Evolutionary conservation across 805 yeast species (phyloP).

Genomic region (Cyberlindnera maclurae): DNA sequence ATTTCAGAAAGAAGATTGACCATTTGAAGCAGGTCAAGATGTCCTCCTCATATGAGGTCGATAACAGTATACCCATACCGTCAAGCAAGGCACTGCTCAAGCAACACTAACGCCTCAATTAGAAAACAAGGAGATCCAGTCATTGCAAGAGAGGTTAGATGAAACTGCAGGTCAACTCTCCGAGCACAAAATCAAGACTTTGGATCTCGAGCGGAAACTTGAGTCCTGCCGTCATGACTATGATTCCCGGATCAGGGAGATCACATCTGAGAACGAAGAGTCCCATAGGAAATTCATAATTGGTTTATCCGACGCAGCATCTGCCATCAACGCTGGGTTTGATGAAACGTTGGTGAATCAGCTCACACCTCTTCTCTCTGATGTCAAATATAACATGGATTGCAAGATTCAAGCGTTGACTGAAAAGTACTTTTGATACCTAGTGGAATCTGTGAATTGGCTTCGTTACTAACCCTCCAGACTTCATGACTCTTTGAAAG

Average conservation of each 20-base stretch:
- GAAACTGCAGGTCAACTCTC: conserved; percentile 39
- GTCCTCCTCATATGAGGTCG: conserved; percentile 17
- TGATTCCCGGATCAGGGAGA: conserved; percentile 8
- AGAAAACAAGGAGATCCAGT: conserved; percentile 28
- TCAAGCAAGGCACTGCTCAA: neutral
- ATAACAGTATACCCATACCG: conserved; percentile 11
- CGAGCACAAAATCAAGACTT: conserved; percentile 36
- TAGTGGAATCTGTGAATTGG: neutral
- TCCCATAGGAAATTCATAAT: neutral
- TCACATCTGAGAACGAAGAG: conserved; percentile 2
- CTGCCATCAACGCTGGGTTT: neutral
- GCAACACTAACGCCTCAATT: conserved; percentile 15
- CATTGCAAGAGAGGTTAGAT: conserved; percentile 31
- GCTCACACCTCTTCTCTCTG: conserved; percentile 1
- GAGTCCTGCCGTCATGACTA: conserved; percentile 15
- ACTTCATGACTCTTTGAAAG: conserved; percentile 2
- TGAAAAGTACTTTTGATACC: conserved; percentile 7
- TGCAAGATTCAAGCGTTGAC: conserved; percentile 3
- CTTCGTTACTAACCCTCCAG: conserved; percentile 2
- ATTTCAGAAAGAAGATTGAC: conserved; percentile 21
- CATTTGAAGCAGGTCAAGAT: conserved; percentile 21
- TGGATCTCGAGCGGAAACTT: conserved; percentile 21
- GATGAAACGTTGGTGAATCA: neutral
- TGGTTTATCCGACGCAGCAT: conserved; percentile 4
- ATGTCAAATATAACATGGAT: neutral